A percentile compares a stretch with the other conserved stretches of the same genome.
These are phyloP conservation scores for Castanea crenata DNA, from an alignment of 306 rosid species.

Conservation along the genomic window DNA sequence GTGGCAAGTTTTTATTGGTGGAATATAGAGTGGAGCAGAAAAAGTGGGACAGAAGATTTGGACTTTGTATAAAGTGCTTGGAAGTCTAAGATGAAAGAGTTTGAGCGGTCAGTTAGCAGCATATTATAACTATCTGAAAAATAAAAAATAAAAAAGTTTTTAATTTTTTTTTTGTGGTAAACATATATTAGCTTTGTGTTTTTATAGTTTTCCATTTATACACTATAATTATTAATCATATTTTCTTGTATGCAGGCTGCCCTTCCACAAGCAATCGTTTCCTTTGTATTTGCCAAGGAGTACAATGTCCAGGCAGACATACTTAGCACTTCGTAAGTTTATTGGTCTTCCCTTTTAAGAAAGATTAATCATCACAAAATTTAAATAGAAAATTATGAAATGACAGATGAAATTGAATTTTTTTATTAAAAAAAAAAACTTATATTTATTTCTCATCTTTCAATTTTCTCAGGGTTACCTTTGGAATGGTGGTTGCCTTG, in stretches of 20 bases:
- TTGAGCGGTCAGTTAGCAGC: too few relatives aligned
- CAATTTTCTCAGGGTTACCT: constrained; percentile 9
- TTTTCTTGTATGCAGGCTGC: constrained; percentile 19
- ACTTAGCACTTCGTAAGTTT: constrained; percentile 27
- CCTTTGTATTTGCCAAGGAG: constrained; percentile 26
- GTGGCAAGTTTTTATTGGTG: too few relatives aligned
- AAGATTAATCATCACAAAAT: background rate
- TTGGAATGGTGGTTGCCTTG: constrained; percentile 5
- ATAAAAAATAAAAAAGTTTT: too few relatives aligned
- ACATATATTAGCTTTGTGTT: background rate
- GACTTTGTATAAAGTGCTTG: too few relatives aligned
- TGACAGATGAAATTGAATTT: background rate
- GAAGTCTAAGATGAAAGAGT: too few relatives aligned
- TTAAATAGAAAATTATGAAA: background rate
- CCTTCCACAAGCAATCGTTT: constrained; percentile 21
- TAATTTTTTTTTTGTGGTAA: background rate
- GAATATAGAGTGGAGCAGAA: too few relatives aligned
- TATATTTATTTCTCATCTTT: background rate
- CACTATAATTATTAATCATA: background rate
- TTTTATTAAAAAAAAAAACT: too few relatives aligned
- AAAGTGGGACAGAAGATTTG: too few relatives aligned
- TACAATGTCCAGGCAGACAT: constrained; percentile 22
- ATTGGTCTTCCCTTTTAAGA: background rate
- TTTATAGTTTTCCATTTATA: background rate
- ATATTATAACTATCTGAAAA: too few relatives aligned